Evolutionary conservation across 2,329 filamentous ascomycete genomes (phyloP), one percentile per base, ranked within the genome.

Genomic region (Dactylellina leptospora): DNA sequence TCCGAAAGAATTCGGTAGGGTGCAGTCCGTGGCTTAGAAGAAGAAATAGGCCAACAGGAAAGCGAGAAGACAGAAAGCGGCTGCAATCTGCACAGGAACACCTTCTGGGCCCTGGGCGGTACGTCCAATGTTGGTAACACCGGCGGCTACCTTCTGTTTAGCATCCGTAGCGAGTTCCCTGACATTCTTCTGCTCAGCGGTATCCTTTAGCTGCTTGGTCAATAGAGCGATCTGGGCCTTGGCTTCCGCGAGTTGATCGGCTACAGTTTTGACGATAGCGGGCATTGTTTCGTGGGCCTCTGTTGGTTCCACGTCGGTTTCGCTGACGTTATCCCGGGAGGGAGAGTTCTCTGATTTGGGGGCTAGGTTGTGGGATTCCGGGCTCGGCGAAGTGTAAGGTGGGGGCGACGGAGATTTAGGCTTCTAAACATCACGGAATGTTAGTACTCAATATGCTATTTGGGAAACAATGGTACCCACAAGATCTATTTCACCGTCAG

Each of bases 11-110:
- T n/a, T n/a, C n/a, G 47, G 47, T 33, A 53, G 30, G n/a, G 8
- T n/a, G n/a, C n/a, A 13, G 48, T n/a, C 30, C 4, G 36, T 13
- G 1, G 23, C 22, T 55, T 88, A 99, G 81, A 99, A 99, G 84
- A 99, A 92, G 81, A 97, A 87, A 82, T 97, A 99, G 61, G 92
- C 95, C 76, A 97, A 85, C 78, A 99, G 81, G 83, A 99, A 99
- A 83, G 91, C 93, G 74, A 96, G 77, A 77, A 99, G 83, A 79
- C 93, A 97, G 44, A 99, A 83, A 20, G 87, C 83, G 20, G 95
- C 93, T 45, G 91, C 91, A 74, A 93, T 86, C 80, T 93, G 89
- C 53, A 99, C 87, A 0, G 95, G 88, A 2, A 99, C 93, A 20
- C 95, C 93, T 76, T 92, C 87, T 18, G 82, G 80, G 42, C 82